phyloP scores from a whole-genome alignment of 176 grass and related monocot species.

The Saccharum officinarum region DNA sequence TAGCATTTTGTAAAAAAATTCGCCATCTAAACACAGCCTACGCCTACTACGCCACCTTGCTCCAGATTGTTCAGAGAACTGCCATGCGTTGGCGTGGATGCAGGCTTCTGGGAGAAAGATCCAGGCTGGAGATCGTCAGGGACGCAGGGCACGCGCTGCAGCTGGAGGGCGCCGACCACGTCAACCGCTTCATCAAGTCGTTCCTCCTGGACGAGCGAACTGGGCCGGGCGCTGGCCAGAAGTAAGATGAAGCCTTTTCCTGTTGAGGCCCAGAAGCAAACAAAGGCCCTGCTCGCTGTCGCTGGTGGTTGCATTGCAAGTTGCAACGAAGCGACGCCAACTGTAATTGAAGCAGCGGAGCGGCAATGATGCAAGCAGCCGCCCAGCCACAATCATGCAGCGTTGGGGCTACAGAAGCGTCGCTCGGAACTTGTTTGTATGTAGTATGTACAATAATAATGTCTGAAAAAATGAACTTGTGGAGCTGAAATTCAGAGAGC shows the following conservation, averaged over 20 bases:
- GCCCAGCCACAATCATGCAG: neutral
- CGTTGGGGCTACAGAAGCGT: neutral
- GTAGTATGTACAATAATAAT: neutral
- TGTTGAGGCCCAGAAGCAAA: neutral
- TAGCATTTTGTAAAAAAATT: no score
- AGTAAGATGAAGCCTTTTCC: neutral
- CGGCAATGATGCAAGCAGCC: neutral
- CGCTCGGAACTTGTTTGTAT: neutral
- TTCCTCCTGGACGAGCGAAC: conserved; percentile 48
- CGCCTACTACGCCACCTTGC: neutral
- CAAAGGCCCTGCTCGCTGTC: neutral
- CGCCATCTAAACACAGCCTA: no score
- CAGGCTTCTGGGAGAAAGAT: conserved; percentile 68
- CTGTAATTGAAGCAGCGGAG: neutral
- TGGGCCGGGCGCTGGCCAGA: neutral
- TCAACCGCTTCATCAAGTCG: conserved; percentile 53
- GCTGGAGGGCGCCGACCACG: conserved; percentile 52
- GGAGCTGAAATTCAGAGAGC: neutral
- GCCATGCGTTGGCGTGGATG: neutral
- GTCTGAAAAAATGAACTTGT: neutral
- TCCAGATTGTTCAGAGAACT: neutral
- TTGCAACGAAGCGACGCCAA: neutral
- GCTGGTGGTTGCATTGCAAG: neutral
- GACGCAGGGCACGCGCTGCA: conserved; percentile 87
- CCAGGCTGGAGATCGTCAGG: conserved; percentile 71